Evolutionary conservation across 257 asterid species (phyloP), one percentile per base, ranked within the genome.

Genomic region (Paulownia fortunei): DNA sequence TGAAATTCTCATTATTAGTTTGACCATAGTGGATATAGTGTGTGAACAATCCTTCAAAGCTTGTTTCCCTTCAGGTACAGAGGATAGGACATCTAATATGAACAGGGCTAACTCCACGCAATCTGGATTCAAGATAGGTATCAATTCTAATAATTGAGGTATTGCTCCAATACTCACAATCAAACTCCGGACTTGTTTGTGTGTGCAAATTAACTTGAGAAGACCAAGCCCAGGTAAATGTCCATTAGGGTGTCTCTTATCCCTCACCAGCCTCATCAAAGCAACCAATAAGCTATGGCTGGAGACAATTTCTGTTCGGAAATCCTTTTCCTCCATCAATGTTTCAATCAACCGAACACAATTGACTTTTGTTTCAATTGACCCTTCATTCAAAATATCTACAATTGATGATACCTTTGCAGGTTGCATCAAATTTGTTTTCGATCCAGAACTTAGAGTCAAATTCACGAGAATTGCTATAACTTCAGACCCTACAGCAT

Each of bases 251-350:
- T 90, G 90, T 41, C 80, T 79, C 89, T 84, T 92, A 81, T 90
- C 93, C 77, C 88, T 85, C 47, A 87, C 90, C 10, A 92, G 72
- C 81, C 96, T 86, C 87, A 92, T 77, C 74, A 92, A 80, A 55
- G 96, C 96, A 6, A 90, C 97, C 77, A 92, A 81, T 58, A 92
- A 88, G 60, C 92, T 89, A 87, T 88, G 88, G 77, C 93, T 89
- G 26, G 94, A 83, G 46, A 88, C 74, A 2, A 87, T 73, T 61
- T 92, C 90, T 0, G 83, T 47, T 41, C 85, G 85, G 15, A 88
- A 85, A 75, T 83, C 92, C 76, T 86, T 85, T 52, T 77, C 91
- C 59, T 84, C 92, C 82, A 88, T 86, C 82, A 92, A 67, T 7
- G 41, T 39, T 61, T 87, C 94, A 0, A 90, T 91, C 80, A 92